A percentile compares a stretch with the other conserved stretches of the same genome.
Evolutionary conservation across 2,329 filamentous ascomycete genomes (phyloP).

Genomic region (Aspergillus pseudotamarii): DNA sequence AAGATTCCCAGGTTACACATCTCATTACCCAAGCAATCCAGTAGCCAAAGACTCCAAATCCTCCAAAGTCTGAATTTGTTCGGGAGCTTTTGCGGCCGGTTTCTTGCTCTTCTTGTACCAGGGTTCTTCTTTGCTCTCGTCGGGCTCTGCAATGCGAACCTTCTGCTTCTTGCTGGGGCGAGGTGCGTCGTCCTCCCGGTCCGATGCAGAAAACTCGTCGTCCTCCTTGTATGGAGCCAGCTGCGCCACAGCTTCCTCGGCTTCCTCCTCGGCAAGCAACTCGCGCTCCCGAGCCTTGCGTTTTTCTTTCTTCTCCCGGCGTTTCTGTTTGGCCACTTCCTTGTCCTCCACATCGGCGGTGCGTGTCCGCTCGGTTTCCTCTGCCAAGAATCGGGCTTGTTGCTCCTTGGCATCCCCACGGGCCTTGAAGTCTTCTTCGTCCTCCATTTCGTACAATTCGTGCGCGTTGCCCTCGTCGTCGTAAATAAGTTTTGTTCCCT

Average conservation of each 20-base stretch:
- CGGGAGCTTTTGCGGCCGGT: slow-evolving; percentile 23
- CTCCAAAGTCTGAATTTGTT: slow-evolving; percentile 47
- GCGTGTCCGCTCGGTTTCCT: slow-evolving; percentile 71
- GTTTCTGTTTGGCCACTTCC: slow-evolving; percentile 74
- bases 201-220: slow-evolving; percentile 24
- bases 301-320: slow-evolving; percentile 51
- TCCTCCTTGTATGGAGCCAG: slow-evolving; percentile 35
- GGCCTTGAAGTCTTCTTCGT: slow-evolving; percentile 77
- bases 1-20: background rate
- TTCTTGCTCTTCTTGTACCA: slow-evolving; percentile 31
- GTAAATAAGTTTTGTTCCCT: slow-evolving; percentile 82
- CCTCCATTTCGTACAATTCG: slow-evolving; percentile 83
- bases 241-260: slow-evolving; percentile 33
- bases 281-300: slow-evolving; percentile 44
- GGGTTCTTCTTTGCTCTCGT: slow-evolving; percentile 31
- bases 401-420: slow-evolving; percentile 77
- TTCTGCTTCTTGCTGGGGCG: slow-evolving; percentile 45
- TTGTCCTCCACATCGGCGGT: slow-evolving; percentile 83
- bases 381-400: slow-evolving; percentile 74
- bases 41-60: slow-evolving; percentile 52
- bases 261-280: slow-evolving; percentile 34
- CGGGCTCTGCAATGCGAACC: slow-evolving; percentile 40
- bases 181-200: slow-evolving; percentile 26
- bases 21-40: slow-evolving; percentile 41
- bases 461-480: slow-evolving; percentile 89